Evolutionary conservation across 176 grass and related monocot species (phyloP).

Genomic region (Eragrostis curvula): DNA sequence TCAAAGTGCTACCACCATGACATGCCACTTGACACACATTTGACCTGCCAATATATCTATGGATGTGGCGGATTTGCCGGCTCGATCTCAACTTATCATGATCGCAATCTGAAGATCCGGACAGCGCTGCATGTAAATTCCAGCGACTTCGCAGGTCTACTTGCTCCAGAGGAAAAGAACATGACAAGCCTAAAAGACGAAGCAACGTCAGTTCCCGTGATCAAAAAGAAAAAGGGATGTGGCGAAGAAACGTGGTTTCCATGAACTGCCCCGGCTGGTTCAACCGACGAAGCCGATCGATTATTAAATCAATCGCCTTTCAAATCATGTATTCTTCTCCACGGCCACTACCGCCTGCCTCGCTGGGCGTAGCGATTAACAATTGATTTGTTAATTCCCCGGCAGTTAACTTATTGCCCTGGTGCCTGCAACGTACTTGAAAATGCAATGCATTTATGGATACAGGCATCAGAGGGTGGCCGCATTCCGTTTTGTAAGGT

Average conservation of each 20-base stretch:
- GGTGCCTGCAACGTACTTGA: neutral
- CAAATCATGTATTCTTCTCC: constrained; percentile 49
- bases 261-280: constrained; percentile 39
- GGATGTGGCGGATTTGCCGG: constrained; percentile 1
- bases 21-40: constrained; percentile 17
- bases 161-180: constrained; percentile 13
- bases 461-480: neutral
- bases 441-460: constrained; percentile 16
- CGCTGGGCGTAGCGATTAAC: constrained; percentile 43
- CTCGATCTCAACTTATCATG: neutral
- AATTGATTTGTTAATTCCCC: constrained; percentile 50
- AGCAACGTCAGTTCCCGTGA: constrained; percentile 46
- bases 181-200: constrained; percentile 37
- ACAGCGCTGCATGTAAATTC: constrained; percentile 6
- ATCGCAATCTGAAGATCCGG: neutral
- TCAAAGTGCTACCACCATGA: neutral
- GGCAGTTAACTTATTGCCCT: constrained; percentile 12
- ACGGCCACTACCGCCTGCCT: constrained; percentile 39
- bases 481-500: constrained; percentile 3
- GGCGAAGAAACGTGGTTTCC: constrained; percentile 49
- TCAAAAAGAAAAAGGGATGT: neutral
- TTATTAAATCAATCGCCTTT: constrained; percentile 8
- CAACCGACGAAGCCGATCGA: constrained; percentile 33
- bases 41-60: constrained; percentile 15
- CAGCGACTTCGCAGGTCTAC: constrained; percentile 13